Base-by-base conservation (phyloP, 768 basidiomycete species). In the Mycena sanguinolenta region DNA sequence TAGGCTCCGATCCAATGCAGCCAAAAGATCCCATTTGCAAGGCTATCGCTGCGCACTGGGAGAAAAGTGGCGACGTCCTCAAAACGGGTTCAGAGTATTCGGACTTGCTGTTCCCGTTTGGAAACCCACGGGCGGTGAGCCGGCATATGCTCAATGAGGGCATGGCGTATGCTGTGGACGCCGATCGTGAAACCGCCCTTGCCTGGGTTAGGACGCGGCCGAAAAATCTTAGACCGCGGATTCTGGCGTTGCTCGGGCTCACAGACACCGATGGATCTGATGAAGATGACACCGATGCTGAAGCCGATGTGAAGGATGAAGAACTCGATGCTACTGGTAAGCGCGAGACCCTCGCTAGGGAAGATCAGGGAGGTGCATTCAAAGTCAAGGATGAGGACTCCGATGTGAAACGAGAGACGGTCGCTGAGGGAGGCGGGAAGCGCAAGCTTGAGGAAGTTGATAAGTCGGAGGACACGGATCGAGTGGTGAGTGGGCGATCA, bases 71-170 rank as follows among this genome's bases (percentile, higher is more conserved):
- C 23, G 54, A 12, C 6, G 34, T 10, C 9, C 69, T 70, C 36
- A 44, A 65, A 28, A 54, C 50, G 16, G 64, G 69, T 4, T 13
- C 30, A 21, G 69, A 70, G n/a, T 39, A 70, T n/a, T 61, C 64
- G 9, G 36, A 42, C 2, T 27, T 70, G 34, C 36, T 70, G 53
- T 70, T 70, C 21, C 69, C 64, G 34, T 70, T 70, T n/a, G 69
- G 69, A 2, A 70, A 70, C 46, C 36, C 46, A 16, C 64, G 64
- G 8, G 64, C 69, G 52, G 69, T 70, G 53, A 57, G 58, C 64
- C 38, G 69, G 19, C 69, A 70, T 44, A n/a, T 70, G n/a, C n/a
- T n/a, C n/a, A 62, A 70, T 6, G 66, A 65, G 44, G 59, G 64
- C 19, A 36, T 42, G n/a, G 27, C 62, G 27, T 19, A 50, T 23